Conservation (phyloP, 768 basidiomycete species). For the Pleurotus pulmonarius region DNA sequence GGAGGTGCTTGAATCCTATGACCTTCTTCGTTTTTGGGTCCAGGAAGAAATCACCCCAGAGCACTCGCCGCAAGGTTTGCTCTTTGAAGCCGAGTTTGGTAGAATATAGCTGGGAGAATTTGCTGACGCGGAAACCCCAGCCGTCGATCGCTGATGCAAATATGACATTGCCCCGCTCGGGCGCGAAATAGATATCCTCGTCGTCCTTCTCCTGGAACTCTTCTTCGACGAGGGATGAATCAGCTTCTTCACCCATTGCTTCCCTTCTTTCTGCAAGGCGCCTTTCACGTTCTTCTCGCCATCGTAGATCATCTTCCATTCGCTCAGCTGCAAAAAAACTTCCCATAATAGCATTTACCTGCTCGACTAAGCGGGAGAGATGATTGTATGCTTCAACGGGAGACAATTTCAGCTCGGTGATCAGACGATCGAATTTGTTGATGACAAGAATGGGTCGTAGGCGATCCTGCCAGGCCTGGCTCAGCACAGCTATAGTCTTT, state of each 20-base stretch:
- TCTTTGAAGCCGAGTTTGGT: conserved; percentile 90
- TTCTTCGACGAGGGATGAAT: conserved; percentile 57
- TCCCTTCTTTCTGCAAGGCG: conserved; percentile 77
- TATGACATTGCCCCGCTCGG: conserved; percentile 91
- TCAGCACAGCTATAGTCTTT: conserved; percentile 91
- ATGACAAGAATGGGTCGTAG: conserved; percentile 91
- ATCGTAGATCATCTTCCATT: conserved; percentile 94
- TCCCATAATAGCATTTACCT: conserved; percentile 98
- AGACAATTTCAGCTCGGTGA: conserved; percentile 88
- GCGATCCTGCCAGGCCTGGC: conserved; percentile 91
- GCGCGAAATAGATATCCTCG: conserved; percentile 96
- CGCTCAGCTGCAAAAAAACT: conserved; percentile 91
- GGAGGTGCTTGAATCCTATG: conserved; percentile 86
- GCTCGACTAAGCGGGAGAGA: conserved; percentile 88
- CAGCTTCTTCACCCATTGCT: conserved; percentile 59
- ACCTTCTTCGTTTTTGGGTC: conserved; percentile 95
- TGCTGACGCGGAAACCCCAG: conserved; percentile 94
- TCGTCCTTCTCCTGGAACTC: conserved; percentile 95
- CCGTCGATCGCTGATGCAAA: conserved; percentile 96
- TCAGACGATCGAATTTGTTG: conserved; percentile 93
- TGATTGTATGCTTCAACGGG: conserved; percentile 94
- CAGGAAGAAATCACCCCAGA: conserved; percentile 98
- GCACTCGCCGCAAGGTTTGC: conserved; percentile 72
- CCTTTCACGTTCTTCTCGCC: conserved; percentile 89
- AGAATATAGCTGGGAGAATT: conserved; percentile 91